Conservation (phyloP, 73 alveolate species). For the Paramecium sonneborni region DNA sequence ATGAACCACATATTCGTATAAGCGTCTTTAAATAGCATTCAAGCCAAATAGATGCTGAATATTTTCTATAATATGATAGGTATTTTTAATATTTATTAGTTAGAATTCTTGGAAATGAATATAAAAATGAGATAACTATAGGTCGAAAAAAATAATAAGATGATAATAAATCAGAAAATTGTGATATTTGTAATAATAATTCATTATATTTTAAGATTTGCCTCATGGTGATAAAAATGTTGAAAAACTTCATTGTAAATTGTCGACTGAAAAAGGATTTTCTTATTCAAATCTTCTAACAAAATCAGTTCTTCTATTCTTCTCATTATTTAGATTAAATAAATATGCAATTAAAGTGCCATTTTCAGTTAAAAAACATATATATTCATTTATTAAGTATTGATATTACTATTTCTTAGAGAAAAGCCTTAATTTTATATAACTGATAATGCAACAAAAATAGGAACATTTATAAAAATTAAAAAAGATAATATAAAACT, state of each 20-base stretch:
- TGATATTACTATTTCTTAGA: neutral
- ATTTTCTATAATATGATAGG: neutral
- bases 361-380: neutral
- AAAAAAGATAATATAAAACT: neutral
- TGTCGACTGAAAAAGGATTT: conserved; percentile 33
- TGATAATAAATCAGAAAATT: neutral
- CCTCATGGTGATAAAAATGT: conserved; percentile 53
- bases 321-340: neutral
- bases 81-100: neutral
- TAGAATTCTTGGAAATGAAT: conserved; percentile 2
- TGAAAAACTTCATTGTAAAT: conserved; percentile 22
- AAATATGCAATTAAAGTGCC: neutral
- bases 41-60: neutral
- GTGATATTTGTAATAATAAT: neutral
- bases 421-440: conserved; percentile 1
- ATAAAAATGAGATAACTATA: neutral
- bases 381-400: conserved; percentile 28
- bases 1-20: conserved; percentile 5
- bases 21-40: conserved; percentile 23
- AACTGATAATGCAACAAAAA: neutral
- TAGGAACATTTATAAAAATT: conserved; percentile 20
- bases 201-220: neutral
- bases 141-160: conserved; percentile 8
- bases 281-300: neutral
- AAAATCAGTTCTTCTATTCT: neutral